phyloP scores from a whole-genome alignment of 768 basidiomycete species.

The Baorangia bicolor region DNA sequence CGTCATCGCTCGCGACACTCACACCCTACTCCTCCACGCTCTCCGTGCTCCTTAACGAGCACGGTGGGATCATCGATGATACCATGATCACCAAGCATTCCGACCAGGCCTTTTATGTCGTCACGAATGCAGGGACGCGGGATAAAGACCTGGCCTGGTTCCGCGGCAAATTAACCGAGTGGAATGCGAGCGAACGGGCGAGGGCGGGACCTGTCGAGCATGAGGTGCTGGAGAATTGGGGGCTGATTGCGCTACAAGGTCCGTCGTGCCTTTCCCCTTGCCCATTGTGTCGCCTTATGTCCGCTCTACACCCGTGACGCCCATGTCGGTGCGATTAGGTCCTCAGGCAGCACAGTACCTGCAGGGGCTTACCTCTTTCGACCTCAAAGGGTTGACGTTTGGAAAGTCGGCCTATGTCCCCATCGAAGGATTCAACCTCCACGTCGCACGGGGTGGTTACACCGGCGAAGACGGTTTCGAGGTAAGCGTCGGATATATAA shows the following conservation, averaged over 20 bases:
- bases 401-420: constrained; percentile 81
- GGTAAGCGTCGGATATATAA: constrained; percentile 36
- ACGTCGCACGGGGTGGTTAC: constrained; percentile 93
- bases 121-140: constrained; percentile 92
- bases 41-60: constrained; percentile 83
- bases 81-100: constrained; percentile 88
- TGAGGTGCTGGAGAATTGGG: constrained; percentile 81
- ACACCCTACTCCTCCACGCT: constrained; percentile 76
- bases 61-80: constrained; percentile 96
- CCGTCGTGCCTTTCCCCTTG: constrained; percentile 10
- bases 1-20: constrained; percentile 73
- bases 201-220: constrained; percentile 66
- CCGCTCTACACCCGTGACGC: not conserved
- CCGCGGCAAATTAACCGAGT: constrained; percentile 59
- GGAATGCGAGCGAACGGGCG: constrained; percentile 64
- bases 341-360: constrained; percentile 81
- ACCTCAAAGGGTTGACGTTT: constrained; percentile 75
- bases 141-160: constrained; percentile 84
- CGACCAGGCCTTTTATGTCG: constrained; percentile 81
- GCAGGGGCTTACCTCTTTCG: constrained; percentile 71
- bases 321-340: constrained; percentile 41
- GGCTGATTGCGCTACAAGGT: constrained; percentile 91
- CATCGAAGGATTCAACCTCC: constrained; percentile 59
- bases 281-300: not conserved
- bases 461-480: constrained; percentile 99